phyloP scores from a whole-genome alignment of 1,139 yeast species.

The Yamadazyma pseudoaaseri region DNA sequence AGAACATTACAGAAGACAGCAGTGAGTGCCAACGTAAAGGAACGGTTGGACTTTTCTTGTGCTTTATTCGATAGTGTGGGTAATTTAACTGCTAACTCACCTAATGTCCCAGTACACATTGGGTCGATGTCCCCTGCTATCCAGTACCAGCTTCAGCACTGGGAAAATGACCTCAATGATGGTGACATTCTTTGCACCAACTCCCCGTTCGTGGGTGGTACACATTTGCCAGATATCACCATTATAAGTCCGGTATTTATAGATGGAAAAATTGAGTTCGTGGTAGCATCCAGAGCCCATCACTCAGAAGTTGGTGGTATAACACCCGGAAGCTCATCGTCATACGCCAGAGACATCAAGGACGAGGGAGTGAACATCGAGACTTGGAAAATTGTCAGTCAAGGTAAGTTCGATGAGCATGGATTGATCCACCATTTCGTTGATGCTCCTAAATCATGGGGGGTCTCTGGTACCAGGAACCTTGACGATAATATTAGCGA shows the following conservation, averaged over 20 bases:
- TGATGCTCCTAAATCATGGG: slow-evolving; percentile 54
- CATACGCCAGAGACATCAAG: slow-evolving; percentile 57
- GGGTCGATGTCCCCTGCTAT: slow-evolving; percentile 23
- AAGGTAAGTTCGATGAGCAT: slow-evolving; percentile 56
- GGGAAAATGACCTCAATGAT: slow-evolving; percentile 16
- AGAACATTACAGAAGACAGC: slow-evolving; percentile 22
- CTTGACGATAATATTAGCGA: slow-evolving; percentile 42
- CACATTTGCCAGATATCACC: slow-evolving; percentile 23
- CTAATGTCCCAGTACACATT: slow-evolving; percentile 22
- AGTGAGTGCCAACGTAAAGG: slow-evolving; percentile 22
- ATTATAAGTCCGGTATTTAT: slow-evolving; percentile 20
- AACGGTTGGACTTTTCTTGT: slow-evolving; percentile 32
- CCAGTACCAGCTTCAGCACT: slow-evolving; percentile 16
- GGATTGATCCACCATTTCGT: slow-evolving; percentile 46
- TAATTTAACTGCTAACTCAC: slow-evolving; percentile 21
- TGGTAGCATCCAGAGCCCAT: slow-evolving; percentile 67
- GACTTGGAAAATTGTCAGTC: slow-evolving; percentile 46
- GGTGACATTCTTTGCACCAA: slow-evolving; percentile 22
- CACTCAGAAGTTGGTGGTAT: slow-evolving; percentile 71
- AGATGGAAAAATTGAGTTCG: slow-evolving; percentile 47
- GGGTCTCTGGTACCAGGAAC: slow-evolving; percentile 60
- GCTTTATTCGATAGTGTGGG: slow-evolving; percentile 20
- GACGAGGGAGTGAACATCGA: slow-evolving; percentile 65
- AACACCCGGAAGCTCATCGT: slow-evolving; percentile 67
- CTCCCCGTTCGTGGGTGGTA: slow-evolving; percentile 21